These are phyloP conservation scores for Strobilomyces echinocephalus DNA, from an alignment of 768 basidiomycete genomes.

Conservation along the genomic window DNA sequence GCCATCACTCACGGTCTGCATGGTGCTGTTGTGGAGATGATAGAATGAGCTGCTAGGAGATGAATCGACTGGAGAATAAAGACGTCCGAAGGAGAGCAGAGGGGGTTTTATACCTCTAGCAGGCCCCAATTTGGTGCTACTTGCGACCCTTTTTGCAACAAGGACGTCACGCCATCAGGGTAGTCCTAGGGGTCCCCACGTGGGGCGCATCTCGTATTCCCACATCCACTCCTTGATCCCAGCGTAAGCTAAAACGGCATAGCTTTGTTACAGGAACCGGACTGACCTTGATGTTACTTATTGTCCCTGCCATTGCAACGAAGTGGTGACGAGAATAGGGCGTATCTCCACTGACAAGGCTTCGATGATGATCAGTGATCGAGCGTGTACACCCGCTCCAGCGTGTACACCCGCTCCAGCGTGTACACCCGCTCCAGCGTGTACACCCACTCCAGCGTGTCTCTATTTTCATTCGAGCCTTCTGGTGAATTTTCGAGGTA, in stretches of 20 bases:
- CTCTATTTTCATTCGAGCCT: too few relatives aligned
- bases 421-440: too few relatives aligned
- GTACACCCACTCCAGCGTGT: too few relatives aligned
- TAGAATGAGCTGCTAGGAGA: background rate
- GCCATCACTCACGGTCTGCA: conserved; percentile 19
- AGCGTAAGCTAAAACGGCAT: background rate
- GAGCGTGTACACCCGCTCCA: too few relatives aligned
- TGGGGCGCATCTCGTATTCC: background rate
- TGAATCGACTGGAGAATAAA: background rate
- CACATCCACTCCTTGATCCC: background rate
- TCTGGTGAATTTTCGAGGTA: too few relatives aligned
- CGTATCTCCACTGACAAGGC: too few relatives aligned
- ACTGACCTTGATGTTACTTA: background rate
- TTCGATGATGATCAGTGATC: too few relatives aligned
- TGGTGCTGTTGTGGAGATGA: conserved; percentile 2
- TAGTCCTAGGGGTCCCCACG: background rate
- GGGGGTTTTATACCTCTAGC: conserved; percentile 2
- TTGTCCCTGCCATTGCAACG: too few relatives aligned
- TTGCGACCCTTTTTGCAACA: background rate
- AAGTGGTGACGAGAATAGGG: too few relatives aligned
- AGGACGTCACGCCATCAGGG: background rate
- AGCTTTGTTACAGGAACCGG: background rate
- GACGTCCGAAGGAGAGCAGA: too few relatives aligned
- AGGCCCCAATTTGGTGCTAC: conserved; percentile 4
- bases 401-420: too few relatives aligned